phyloP scores from a whole-genome alignment of 495 filamentous ascomycete species.

The Parathielavia hyrcaniae region DNA sequence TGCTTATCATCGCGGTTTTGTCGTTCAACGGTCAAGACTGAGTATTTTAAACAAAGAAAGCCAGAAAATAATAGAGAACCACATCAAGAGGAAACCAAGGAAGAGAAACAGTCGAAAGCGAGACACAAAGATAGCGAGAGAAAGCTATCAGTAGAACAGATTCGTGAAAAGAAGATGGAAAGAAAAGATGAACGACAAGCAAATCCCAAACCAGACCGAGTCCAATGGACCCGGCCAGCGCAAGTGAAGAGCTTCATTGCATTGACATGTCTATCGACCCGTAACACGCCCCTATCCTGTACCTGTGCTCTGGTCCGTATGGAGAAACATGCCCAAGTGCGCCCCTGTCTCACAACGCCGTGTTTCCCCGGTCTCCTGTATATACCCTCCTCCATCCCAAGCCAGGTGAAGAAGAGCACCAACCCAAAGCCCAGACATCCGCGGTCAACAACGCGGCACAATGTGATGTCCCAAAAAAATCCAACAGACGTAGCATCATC shows the following conservation, averaged over 20 bases:
- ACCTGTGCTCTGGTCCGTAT: not conserved
- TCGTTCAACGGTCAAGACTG: no score
- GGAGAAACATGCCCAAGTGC: not conserved
- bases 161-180: no score
- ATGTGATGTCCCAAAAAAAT: not conserved
- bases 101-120: no score
- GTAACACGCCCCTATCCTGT: no score
- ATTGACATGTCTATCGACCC: not conserved
- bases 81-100: no score
- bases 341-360: not conserved
- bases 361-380: not conserved
- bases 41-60: no score
- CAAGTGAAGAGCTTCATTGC: not conserved
- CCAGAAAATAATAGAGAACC: no score
- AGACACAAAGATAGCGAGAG: no score
- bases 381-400: not conserved
- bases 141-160: no score
- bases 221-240: not conserved
- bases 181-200: no score
- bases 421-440: not conserved
- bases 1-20: no score
- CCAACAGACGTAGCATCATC: not conserved
- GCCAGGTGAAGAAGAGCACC: not conserved
- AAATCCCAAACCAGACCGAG: slow-evolving; percentile 2
- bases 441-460: no score